Evolutionary conservation across 805 yeast species (phyloP).

Genomic region (Suhomyces kilbournensis): DNA sequence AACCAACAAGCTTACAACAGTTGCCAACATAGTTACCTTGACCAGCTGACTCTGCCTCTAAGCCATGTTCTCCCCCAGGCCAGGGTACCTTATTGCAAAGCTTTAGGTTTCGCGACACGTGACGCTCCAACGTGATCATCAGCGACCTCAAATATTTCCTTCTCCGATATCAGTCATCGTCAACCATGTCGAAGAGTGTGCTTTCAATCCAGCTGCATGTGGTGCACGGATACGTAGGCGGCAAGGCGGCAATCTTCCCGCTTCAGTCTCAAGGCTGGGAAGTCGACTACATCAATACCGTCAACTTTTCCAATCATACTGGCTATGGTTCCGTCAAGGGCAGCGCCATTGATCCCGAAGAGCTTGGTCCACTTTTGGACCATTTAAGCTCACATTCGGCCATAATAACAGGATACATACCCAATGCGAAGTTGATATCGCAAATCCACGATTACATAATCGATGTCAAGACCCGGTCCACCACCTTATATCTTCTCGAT

Average conservation of each 20-base stretch:
- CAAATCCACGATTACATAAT: slow-evolving; percentile 31
- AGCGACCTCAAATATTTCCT: neutral
- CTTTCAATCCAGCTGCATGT: slow-evolving; percentile 68
- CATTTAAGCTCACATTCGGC: slow-evolving; percentile 45
- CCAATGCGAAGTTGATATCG: slow-evolving; percentile 50
- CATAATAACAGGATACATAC: slow-evolving; percentile 65
- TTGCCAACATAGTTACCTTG: neutral
- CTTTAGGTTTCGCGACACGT: neutral
- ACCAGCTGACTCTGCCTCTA: neutral
- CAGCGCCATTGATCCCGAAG: slow-evolving; percentile 23
- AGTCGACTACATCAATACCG: slow-evolving; percentile 63
- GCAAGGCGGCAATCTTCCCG: slow-evolving; percentile 64
- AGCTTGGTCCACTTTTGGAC: slow-evolving; percentile 7
- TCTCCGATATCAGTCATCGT: neutral
- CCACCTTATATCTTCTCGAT: slow-evolving; percentile 57
- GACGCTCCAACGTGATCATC: neutral
- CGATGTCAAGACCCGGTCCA: slow-evolving; percentile 32
- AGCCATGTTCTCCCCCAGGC: neutral
- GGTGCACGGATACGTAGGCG: slow-evolving; percentile 72
- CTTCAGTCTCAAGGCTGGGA: slow-evolving; percentile 66
- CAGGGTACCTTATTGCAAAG: neutral
- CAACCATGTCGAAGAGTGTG: slow-evolving; percentile 22
- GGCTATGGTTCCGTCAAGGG: slow-evolving; percentile 64
- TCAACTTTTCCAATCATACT: slow-evolving; percentile 67
- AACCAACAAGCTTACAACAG: too few species aligned